These are phyloP conservation scores for Verticillium klebahnii DNA, from an alignment of 2,329 filamentous ascomycete genomes.

Conservation along the genomic window DNA sequence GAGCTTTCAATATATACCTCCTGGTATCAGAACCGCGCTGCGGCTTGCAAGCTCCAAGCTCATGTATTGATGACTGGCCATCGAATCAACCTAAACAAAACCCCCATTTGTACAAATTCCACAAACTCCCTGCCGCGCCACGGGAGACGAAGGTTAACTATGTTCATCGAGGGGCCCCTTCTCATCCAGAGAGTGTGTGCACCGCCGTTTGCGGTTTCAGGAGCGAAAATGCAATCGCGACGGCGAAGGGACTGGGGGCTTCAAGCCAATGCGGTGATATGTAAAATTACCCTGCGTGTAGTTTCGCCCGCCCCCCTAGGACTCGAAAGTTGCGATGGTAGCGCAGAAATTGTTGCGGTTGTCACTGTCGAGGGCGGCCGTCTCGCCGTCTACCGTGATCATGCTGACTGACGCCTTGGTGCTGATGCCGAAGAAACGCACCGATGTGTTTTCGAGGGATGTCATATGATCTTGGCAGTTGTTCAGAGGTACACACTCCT, in stretches of 20 bases:
- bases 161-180: not conserved
- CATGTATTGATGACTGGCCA: not conserved
- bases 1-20: not conserved
- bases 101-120: not conserved
- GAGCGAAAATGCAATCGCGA: not conserved
- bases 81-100: not conserved
- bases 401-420: slow-evolving; percentile 74
- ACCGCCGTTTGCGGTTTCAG: not conserved
- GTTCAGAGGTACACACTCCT: slow-evolving; percentile 62
- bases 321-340: slow-evolving; percentile 49
- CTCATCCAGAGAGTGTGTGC: not conserved
- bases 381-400: slow-evolving; percentile 57
- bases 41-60: not conserved
- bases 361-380: slow-evolving; percentile 49
- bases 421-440: slow-evolving; percentile 64
- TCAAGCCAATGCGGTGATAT: not conserved
- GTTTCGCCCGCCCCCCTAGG: slow-evolving; percentile 9
- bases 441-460: slow-evolving; percentile 58
- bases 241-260: not conserved
- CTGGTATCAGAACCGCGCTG: not conserved
- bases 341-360: slow-evolving; percentile 64
- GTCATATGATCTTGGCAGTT: slow-evolving; percentile 78
- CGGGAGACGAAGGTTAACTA: not conserved
- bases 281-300: not conserved
- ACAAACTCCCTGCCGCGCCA: not conserved